Base-by-base conservation (phyloP, 345 rosid genomes). In the Salix dunnii region DNA sequence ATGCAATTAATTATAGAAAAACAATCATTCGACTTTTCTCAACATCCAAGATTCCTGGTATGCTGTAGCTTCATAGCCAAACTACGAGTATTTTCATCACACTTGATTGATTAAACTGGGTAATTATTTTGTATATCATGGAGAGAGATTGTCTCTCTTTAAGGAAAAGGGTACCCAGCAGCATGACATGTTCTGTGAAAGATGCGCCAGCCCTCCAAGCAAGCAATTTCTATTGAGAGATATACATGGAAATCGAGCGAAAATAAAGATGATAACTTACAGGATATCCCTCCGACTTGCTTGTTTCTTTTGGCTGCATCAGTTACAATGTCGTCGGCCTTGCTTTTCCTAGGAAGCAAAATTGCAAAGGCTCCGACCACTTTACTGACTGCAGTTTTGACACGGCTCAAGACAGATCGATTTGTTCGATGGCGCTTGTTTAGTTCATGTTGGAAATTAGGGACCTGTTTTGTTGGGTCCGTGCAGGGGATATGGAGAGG, bases 311-410 rank as follows among this genome's bases (percentile, higher is more conserved):
- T 70, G 74, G 46, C 72, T 18, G 46, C 63, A 25, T 61, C 79
- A 38, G 48, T 25, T 5, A 18, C 25, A 43, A 53, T 76, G 25
- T 63, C 74, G 25, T 72, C 48, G 31, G 71, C 20, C 74, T 81
- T 86, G 28, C 75, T 68, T 67, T 79, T 66, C 72, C 89, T 33
- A 9, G 48, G 69, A 62, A 82, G 67, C 58, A 86, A 60, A 66
- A 71, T 30, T 75, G 76, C 76, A 79, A 95, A 84, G 73, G 78
- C 77, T 69, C 78, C 87, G 38, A 83, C 84, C 6, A 89, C 77
- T 78, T 84, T 90, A 80, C 80, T 86, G 73, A 88, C 89, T 40
- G 84, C 90, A 17, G 81, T 58, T 82, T 66, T 79, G 82, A 90
- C 70, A 23, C 76, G 77, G 31, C 67, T 68, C 48, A 78, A 16